phyloP scores from a whole-genome alignment of 495 filamentous ascomycete genomes.

The Aspergillus asperescens region DNA sequence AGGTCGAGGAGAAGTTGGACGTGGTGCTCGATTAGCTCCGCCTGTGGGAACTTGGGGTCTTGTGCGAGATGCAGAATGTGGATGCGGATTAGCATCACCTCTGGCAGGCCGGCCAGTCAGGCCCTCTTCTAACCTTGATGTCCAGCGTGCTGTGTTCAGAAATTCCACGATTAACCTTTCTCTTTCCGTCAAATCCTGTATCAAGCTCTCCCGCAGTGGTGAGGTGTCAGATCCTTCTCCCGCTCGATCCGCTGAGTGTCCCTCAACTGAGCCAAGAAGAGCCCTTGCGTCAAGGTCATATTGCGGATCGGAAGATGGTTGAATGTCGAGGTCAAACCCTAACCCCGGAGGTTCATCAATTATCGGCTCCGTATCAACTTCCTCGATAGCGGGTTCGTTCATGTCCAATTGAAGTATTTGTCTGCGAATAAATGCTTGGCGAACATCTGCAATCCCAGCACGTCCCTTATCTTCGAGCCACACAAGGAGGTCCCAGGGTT shows the following conservation, averaged over 20 bases:
- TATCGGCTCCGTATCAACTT: slow-evolving; percentile 49
- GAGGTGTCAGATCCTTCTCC: slow-evolving; percentile 20
- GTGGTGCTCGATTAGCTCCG: slow-evolving; percentile 38
- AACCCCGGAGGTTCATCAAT: slow-evolving; percentile 22
- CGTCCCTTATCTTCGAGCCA: slow-evolving; percentile 89
- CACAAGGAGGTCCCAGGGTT: slow-evolving; percentile 83
- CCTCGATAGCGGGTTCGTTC: slow-evolving; percentile 45
- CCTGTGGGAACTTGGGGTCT: slow-evolving; percentile 33
- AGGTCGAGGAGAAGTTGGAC: slow-evolving; percentile 37
- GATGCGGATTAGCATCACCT: slow-evolving; percentile 22
- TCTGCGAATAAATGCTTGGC: slow-evolving; percentile 66
- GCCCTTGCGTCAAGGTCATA: slow-evolving; percentile 31
- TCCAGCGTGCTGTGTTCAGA: slow-evolving; percentile 44
- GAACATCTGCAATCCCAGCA: slow-evolving; percentile 78
- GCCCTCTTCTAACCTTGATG: slow-evolving; percentile 33
- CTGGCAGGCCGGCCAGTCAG: slow-evolving; percentile 30
- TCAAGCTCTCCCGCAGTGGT: slow-evolving; percentile 33
- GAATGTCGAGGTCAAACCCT: slow-evolving; percentile 22
- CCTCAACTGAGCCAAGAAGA: slow-evolving; percentile 28
- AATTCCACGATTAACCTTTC: slow-evolving; percentile 57
- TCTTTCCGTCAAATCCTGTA: slow-evolving; percentile 49
- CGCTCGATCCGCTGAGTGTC: slow-evolving; percentile 14
- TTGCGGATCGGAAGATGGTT: slow-evolving; percentile 19
- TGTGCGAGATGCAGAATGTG: slow-evolving; percentile 29
- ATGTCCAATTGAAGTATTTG: slow-evolving; percentile 66